Evolutionary conservation across 805 yeast species (phyloP), one percentile per base, ranked within the genome.

Genomic region (Candida silvicultrix): DNA sequence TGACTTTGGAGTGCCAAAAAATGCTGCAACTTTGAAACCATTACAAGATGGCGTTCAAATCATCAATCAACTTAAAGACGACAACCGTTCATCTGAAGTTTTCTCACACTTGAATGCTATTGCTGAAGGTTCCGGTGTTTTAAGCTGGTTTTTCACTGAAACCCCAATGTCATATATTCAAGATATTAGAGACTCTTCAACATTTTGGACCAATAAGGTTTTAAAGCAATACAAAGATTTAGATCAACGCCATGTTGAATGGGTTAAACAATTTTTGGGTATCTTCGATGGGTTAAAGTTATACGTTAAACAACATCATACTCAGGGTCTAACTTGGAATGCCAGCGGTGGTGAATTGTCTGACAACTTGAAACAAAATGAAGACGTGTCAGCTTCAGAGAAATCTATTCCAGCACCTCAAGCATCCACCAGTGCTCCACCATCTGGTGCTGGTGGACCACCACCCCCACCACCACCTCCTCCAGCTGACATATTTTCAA

Each of bases 391-490:
- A 14, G 56, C 71, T 2, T 59, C 78, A 7, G 38, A 35, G 12
- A 35, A 19, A 35, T 35, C 38, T 6, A 23, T 23, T 23, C 25
- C 25, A 23, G 57, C 78, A 2, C 85, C 89, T 14, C 89, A 90
- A 15, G 95, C 96, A n/a, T n/a, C n/a, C 2, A 89, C 95, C 5
- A 89, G 6, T 6, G 90, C 95, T 5, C 90, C 95, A 4, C 90
- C 95, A 6, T 88, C 95, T 2, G 94, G 95, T n/a, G 85, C 95
- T 20, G 80, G 92, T 11, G 76, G 84, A 38, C 83, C 81, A 56
- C 46, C 78, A 3, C 87, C 90, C 7, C 95, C 96, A 16, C 97
- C 97, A 2, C 95, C 96, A 2, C 95, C 96, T 4, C 95, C 96
- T 10, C 92, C 96, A 23, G 81, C 95, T 10, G 69, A 81, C 46